Evolutionary conservation across 345 rosid species (phyloP).

Genomic region (Kandelia obovata): DNA sequence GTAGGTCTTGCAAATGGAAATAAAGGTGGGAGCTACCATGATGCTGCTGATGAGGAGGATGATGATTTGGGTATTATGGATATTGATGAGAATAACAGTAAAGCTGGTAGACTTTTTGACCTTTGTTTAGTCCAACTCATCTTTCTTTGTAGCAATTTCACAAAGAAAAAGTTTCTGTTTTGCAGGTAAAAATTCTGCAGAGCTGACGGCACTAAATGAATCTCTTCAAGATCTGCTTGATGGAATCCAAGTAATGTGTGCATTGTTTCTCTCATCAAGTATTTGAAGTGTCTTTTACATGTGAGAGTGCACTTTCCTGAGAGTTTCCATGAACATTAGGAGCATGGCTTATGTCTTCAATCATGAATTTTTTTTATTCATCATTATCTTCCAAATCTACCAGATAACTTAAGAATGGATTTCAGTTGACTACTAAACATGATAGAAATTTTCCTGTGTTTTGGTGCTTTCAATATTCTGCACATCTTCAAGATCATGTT

Average conservation of each 20-base stretch:
- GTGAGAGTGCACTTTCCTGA: no score
- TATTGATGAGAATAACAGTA: slow-evolving; percentile 76
- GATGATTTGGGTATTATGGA: slow-evolving; percentile 97
- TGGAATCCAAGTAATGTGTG: slow-evolving; percentile 76
- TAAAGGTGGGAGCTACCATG: slow-evolving; percentile 35
- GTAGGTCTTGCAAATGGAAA: slow-evolving; percentile 65
- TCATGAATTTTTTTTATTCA: no score
- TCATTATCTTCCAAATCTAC: no score
- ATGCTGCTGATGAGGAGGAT: slow-evolving; percentile 42
- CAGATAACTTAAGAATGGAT: no score
- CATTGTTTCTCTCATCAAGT: not conserved
- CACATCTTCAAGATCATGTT: no score
- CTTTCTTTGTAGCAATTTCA: slow-evolving; percentile 11
- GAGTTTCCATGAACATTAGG: no score
- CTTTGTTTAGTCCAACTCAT: slow-evolving; percentile 12
- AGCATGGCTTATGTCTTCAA: no score
- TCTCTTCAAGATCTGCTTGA: slow-evolving; percentile 96
- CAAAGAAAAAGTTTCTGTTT: slow-evolving; percentile 17
- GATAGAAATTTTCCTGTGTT: no score
- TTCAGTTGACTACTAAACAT: no score
- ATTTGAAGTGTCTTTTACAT: no score
- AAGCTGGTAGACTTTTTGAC: slow-evolving; percentile 49
- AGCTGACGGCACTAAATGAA: slow-evolving; percentile 76
- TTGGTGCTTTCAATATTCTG: no score
- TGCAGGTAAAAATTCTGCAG: slow-evolving; percentile 72